These are phyloP conservation scores for Exophiala sp. DNA, from an alignment of 2,329 filamentous ascomycete genomes.

Conservation along the genomic window DNA sequence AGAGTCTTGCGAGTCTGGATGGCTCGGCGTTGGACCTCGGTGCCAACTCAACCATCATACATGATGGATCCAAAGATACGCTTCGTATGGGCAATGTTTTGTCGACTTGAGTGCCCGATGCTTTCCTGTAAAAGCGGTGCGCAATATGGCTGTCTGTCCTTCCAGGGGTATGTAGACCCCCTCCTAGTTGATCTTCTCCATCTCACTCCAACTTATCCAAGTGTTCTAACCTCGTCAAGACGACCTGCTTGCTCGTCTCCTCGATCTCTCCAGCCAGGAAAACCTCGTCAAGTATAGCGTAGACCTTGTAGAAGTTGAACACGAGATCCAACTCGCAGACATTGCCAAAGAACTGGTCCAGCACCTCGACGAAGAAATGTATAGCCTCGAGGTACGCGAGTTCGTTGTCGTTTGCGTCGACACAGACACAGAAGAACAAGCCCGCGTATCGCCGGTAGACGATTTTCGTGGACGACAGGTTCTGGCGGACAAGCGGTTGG, in stretches of 20 bases:
- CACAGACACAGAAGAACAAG: constrained; percentile 98
- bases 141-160: no score
- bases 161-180: no score
- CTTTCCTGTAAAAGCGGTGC: no score
- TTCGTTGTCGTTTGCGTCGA: constrained; percentile 98
- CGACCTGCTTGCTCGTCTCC: constrained; percentile 97
- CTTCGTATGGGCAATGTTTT: no score
- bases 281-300: constrained; percentile 97
- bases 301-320: constrained; percentile 77
- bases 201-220: constrained; percentile 86
- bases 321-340: constrained; percentile 95
- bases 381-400: constrained; percentile 95
- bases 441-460: constrained; percentile 97
- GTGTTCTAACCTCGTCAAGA: constrained; percentile 89
- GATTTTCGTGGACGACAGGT: constrained; percentile 67
- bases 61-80: no score
- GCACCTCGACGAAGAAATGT: constrained; percentile 98
- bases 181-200: neutral
- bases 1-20: no score
- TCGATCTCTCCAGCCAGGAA: constrained; percentile 97
- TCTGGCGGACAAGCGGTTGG: constrained; percentile 27
- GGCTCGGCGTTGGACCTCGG: no score
- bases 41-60: no score
- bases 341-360: constrained; percentile 98
- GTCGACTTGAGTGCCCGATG: no score